Evolutionary conservation across 345 rosid species (phyloP).

Genomic region (Eucalyptus shirleyi): DNA sequence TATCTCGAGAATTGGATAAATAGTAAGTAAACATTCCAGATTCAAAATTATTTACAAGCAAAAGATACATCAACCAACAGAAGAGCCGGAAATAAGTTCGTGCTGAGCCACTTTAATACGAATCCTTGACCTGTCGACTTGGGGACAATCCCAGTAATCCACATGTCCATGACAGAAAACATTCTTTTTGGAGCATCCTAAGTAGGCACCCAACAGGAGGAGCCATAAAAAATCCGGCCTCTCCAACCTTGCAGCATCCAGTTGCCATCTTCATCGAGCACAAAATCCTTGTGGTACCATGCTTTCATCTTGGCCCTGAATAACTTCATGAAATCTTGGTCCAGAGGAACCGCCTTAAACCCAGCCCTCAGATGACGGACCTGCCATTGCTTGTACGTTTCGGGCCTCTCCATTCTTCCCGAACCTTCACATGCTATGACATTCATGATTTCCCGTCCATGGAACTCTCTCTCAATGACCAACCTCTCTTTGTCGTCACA

Average conservation of each 20-base stretch:
- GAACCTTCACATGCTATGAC: constrained; percentile 73
- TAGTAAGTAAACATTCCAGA: not conserved
- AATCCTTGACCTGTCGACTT: not conserved
- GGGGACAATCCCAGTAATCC: not conserved
- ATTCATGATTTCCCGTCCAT: constrained; percentile 54
- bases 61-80: not conserved
- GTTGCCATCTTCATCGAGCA: constrained; percentile 45
- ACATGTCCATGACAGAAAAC: not conserved
- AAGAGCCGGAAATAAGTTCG: no score
- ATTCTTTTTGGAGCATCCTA: not conserved
- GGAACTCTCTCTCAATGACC: constrained; percentile 47
- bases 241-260: constrained; percentile 97
- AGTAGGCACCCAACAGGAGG: constrained; percentile 68
- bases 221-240: constrained; percentile 54
- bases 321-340: constrained; percentile 23
- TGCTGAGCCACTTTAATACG: not conserved
- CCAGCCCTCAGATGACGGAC: constrained; percentile 56
- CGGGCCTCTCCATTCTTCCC: constrained; percentile 69
- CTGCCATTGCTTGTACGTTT: constrained; percentile 89
- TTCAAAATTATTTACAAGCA: not conserved
- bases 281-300: constrained; percentile 62
- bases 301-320: constrained; percentile 18
- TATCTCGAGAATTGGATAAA: not conserved
- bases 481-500: constrained; percentile 40
- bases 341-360: constrained; percentile 41